Base-by-base conservation (phyloP, 2,329 filamentous ascomycete genomes). In the Arachnomyces sp. region DNA sequence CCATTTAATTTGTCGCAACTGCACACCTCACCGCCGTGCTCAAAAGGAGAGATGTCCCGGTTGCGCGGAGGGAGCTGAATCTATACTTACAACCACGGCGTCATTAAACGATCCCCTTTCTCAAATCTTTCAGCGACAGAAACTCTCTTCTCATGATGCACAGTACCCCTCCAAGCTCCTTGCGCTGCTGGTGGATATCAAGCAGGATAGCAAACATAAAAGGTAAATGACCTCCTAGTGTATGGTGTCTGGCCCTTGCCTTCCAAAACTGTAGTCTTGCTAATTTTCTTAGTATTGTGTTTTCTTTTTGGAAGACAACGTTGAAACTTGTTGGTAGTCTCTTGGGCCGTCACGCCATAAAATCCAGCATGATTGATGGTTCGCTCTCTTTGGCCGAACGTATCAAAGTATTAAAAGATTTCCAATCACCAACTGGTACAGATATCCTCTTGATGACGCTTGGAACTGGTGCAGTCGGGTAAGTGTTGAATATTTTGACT, bases 401-500 rank as follows among this genome's bases (percentile, higher is more conserved):
- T 0, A 59, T 70, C 28, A 46, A 42, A 0, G 65, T 62, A 0
- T 54, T 75, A 0, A 48, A 64, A 0, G 45, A 57, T 0, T 74
- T 75, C 34, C 51, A n/a, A n/a, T n/a, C n/a, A n/a, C n/a, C n/a
- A n/a, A n/a, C n/a, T n/a, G n/a, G n/a, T n/a, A n/a, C n/a, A n/a
- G n/a, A n/a, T n/a, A n/a, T n/a, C n/a, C 55, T 77, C 1, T 62
- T 77, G 12, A 75, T 77, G 71, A 75, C 69, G 0, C 70, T 66
- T 0, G 72, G 72, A 0, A 73, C 71, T 0, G 73, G 72, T 0
- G 73, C 70, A 0, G 66, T 70, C 21, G 72, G 72, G 71, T 71
- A 49, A 36, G 59, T 43, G 6, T 11, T 9, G 9, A 9, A 25
- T 9, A 25, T 25, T 9, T 25, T 25, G 5, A 11, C 8, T 32